Evolutionary conservation across 306 rosid genomes (phyloP), one percentile per base, ranked within the genome.

Genomic region (Pueraria montana): DNA sequence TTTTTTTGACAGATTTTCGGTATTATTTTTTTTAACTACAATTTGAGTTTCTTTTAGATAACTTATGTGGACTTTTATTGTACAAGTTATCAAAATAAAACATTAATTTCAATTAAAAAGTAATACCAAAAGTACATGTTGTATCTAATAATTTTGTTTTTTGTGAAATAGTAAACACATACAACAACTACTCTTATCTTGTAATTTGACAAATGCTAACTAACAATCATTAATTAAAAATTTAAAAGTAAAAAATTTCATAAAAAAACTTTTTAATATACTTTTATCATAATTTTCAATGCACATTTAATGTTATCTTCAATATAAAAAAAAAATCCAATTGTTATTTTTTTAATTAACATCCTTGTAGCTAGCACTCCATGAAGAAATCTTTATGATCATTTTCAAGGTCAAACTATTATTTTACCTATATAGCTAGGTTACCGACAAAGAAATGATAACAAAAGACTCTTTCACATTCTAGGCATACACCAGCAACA

Each of bases 371-470:
- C 20, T 32, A 8, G 5, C 20, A 2, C 42, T 13, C 69, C 12
- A 30, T 27, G 30, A 30, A 7, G 20, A 62, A 62, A 62, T 8
- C 40, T 11, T 38, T 10, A 42, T 74, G 23, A 27, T 12, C n/a
- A n/a, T 65, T 4, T 42, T 8, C 7, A 14, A n/a, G 38, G 72
- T 82, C 43, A 30, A 48, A 42, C 48, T 42, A 42, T 30, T 66
- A 62, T 42, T 17, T 27, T 42, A 24, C 71, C 18, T 8, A 38
- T 38, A 38, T 27, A 27, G 32, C 32, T 16, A 14, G 69, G 11
- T 17, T 30, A 66, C 77, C 77, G 81, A 74, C 83, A 69, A 42
- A 64, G 58, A 78, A 81, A 73, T 13, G 36, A 83, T 40, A 65
- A 7, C 67, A 21, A 17, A 58, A 14, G 13, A 42, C 4, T 27